Evolutionary conservation across 257 asterid genomes (phyloP), one percentile per base, ranked within the genome.

Genomic region (Capsicum rhomboideum): DNA sequence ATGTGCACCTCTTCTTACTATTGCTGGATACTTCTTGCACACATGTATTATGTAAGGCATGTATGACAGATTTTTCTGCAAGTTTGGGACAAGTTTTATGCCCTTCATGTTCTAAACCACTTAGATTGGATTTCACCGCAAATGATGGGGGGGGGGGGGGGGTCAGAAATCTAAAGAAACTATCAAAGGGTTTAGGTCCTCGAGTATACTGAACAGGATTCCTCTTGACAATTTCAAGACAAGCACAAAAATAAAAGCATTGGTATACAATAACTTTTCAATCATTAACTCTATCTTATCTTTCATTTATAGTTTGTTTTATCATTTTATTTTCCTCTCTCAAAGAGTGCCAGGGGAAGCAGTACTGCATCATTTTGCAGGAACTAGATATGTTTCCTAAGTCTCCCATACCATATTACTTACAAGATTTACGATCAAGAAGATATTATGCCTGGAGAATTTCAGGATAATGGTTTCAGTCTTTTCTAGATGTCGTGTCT

Each of bases 241-340:
- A 29, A 95, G 98, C 83, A 95, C 98, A 77, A 95, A 95, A 89
- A 93, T 95, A 84, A 98, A 95, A 84, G 98, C 99, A 56, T 85
- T 95, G 97, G 99, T 94, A n/a, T n/a, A n/a, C n/a, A n/a, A 92
- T 85, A 20, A 44, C 44, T 14, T n/a, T 78, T 21, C 29, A 18
- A 12, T 63, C 46, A 61, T 2, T 78, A 52, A 37, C 46, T 10
- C 21, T 9, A 37, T 29, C 26, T 58, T 58, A 58, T 58, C 66
- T 58, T 72, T 31, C 29, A 42, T 46, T 46, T 55, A 50, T 79
- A 28, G 8, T 80, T 34, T 31, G 26, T 58, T 16, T 50, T 75
- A 18, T 55, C 26, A 4, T 55, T 55, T 18, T 55, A 7, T 53
- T 53, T 53, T 16, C n/a, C n/a, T 53, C n/a, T 17, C n/a, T 1